phyloP scores from a whole-genome alignment of 2,329 filamentous ascomycete genomes.

The Allantophomopsis lycopodina region DNA sequence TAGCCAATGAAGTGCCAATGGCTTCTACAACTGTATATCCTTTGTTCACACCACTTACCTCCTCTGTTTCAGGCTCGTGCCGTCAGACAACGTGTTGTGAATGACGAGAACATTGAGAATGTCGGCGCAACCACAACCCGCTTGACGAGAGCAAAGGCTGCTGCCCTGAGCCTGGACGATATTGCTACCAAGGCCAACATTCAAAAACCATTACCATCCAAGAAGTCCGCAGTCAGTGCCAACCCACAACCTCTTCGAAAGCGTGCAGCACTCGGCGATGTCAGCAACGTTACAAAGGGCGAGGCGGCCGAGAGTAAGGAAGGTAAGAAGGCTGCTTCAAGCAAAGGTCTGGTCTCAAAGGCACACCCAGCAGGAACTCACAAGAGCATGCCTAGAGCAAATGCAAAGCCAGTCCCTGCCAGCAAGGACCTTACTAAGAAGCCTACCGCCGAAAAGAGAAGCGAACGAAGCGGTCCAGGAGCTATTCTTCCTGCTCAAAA shows the following conservation, averaged over 20 bases:
- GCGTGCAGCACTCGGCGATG: conserved; percentile 79
- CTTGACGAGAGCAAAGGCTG: conserved; percentile 85
- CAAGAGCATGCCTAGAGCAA: conserved; percentile 45
- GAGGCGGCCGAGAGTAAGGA: conserved; percentile 38
- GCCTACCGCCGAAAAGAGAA: conserved; percentile 26
- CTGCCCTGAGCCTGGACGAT: conserved; percentile 54
- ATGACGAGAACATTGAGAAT: conserved; percentile 95
- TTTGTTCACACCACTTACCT: conserved; percentile 22
- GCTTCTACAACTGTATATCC: too few species aligned
- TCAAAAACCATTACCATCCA: conserved; percentile 55
- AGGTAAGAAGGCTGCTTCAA: conserved; percentile 62
- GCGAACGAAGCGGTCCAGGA: conserved; percentile 45
- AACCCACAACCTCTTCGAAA: conserved; percentile 41
- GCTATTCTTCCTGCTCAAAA: conserved; percentile 50
- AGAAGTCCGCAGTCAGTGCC: conserved; percentile 44
- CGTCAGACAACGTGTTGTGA: conserved; percentile 59
- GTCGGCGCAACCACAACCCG: conserved; percentile 54
- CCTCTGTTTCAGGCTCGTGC: conserved; percentile 40
- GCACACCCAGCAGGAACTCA: conserved; percentile 71
- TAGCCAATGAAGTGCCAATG: too few species aligned
- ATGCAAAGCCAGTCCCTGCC: conserved; percentile 52
- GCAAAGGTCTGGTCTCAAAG: conserved; percentile 65
- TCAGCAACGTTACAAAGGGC: conserved; percentile 85
- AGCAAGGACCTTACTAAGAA: conserved; percentile 50
- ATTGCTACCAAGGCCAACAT: conserved; percentile 28